phyloP scores from a whole-genome alignment of 1,284 basidiomycete species.

The Inonotus obliquus region DNA sequence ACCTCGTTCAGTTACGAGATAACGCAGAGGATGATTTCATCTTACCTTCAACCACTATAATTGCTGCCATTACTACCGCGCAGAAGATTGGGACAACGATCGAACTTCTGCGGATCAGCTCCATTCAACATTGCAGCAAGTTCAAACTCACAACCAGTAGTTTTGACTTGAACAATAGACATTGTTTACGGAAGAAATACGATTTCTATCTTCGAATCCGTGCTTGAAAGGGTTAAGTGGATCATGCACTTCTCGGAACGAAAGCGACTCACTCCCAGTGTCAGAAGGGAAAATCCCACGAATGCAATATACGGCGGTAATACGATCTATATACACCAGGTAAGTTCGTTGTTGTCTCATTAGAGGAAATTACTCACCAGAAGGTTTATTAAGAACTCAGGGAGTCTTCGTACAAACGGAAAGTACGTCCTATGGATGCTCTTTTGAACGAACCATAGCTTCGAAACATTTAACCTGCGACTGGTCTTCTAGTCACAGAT shows the following conservation, averaged over 20 bases:
- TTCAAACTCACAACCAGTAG: constrained; percentile 14
- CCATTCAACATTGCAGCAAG: constrained; percentile 18
- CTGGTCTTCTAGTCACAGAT: constrained; percentile 23
- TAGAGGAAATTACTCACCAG: constrained; percentile 12
- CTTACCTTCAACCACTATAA: constrained; percentile 44
- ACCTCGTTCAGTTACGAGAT: constrained; percentile 25
- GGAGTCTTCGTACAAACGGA: constrained; percentile 21
- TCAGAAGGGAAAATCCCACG: constrained; percentile 25
- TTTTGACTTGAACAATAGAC: constrained; percentile 15
- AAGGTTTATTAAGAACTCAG: constrained; percentile 13
- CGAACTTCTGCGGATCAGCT: constrained; percentile 27
- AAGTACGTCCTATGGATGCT: constrained; percentile 17
- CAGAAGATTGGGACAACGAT: constrained; percentile 44
- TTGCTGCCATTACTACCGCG: constrained; percentile 33
- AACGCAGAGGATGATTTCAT: constrained; percentile 5
- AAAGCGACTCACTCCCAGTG: constrained; percentile 25
- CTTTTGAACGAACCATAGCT: constrained; percentile 19
- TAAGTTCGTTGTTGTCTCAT: constrained; percentile 18
- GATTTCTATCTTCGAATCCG: constrained; percentile 13
- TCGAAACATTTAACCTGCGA: constrained; percentile 35
- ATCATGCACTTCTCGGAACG: neutral
- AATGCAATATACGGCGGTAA: constrained; percentile 36
- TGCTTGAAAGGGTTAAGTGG: constrained; percentile 7
- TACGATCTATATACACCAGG: constrained; percentile 30
- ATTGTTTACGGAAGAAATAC: constrained; percentile 4